Evolutionary conservation across 2,329 filamentous ascomycete genomes (phyloP), one percentile per base, ranked within the genome.

Genomic region (Neonectria coccinea): DNA sequence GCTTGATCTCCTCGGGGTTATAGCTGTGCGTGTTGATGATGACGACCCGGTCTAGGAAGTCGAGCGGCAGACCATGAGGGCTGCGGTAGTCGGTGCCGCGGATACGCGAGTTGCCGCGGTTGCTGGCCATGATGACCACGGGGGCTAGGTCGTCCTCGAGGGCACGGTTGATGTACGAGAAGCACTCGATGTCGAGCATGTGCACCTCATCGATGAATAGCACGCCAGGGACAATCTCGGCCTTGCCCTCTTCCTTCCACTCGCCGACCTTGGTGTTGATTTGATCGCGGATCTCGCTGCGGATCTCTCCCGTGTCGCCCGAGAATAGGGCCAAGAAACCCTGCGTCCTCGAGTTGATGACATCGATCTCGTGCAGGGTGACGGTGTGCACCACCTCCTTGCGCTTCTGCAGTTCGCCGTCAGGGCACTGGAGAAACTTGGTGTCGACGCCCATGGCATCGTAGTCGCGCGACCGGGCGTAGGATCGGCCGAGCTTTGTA

Each of bases 111-210:
- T 94, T 89, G 69, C 96, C 96, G 65, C 96, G 88, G 83, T 99
- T 99, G 85, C 92, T 97, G 59, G 96, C 96, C 96, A 99, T 99
- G 81, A 99, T 99, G 79, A 99, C 94, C 69, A 99, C 94, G 42
- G 96, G 96, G 1, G 96, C 94, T 33, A 99, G 87, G 74, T 98
- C 94, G 65, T 94, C 93, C 81, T 99, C 96, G 48, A 99, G 86
- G 1, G 96, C 96, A 56, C 96, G 92, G 84, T 99, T 99, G 85
- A 99, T 91, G 84, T 97, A 99, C 48, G 94, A 97, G 84, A 97
- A 99, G 84, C 95, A 98, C 81, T 99, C 96, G 69, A 98, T 97
- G 79, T 99, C 96, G 62, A 99, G 92, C 95, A 99, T 98, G 85
- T 99, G 96, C 5, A 99, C 95, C 83, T 99, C 96, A 75, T 99